phyloP scores from a whole-genome alignment of 352 stramenopile species.

The Aphanomyces stellatus region DNA sequence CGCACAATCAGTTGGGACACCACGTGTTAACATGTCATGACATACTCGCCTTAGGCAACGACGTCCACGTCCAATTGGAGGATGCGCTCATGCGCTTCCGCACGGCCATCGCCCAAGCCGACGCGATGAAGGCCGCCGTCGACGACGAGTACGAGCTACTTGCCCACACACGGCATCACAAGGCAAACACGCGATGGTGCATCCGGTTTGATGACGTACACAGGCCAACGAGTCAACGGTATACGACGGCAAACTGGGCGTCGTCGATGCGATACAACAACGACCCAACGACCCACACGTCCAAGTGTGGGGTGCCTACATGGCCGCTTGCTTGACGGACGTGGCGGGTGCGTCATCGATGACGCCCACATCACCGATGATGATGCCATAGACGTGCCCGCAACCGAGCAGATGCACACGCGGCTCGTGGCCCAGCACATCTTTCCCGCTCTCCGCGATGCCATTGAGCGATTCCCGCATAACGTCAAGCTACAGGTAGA shows the following conservation, averaged over 20 bases:
- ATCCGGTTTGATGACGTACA: background rate
- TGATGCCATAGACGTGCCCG: background rate
- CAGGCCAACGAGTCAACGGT: background rate
- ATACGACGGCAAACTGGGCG: conserved; percentile 9
- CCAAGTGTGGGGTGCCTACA: conserved; percentile 12
- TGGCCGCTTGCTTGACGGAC: background rate
- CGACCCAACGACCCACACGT: conserved; percentile 4
- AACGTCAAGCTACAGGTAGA: conserved; percentile 12
- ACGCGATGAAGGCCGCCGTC: background rate
- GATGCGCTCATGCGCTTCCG: background rate
- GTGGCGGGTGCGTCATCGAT: background rate
- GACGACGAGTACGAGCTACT: background rate
- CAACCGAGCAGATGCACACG: background rate
- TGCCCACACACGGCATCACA: background rate
- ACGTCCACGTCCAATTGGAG: background rate
- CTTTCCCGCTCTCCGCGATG: background rate
- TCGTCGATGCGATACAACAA: conserved; percentile 7
- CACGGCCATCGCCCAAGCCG: background rate
- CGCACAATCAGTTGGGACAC: background rate
- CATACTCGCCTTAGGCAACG: background rate
- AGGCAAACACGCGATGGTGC: background rate
- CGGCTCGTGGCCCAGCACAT: conserved; percentile 4
- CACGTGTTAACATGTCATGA: background rate
- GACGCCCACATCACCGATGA: background rate
- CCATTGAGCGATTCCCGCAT: conserved; percentile 16